Percentiles rank a stretch among this genome's conserved stretches.
Evolutionary conservation across 306 rosid genomes (phyloP).

Genomic region (Pyrus pyrifolia): DNA sequence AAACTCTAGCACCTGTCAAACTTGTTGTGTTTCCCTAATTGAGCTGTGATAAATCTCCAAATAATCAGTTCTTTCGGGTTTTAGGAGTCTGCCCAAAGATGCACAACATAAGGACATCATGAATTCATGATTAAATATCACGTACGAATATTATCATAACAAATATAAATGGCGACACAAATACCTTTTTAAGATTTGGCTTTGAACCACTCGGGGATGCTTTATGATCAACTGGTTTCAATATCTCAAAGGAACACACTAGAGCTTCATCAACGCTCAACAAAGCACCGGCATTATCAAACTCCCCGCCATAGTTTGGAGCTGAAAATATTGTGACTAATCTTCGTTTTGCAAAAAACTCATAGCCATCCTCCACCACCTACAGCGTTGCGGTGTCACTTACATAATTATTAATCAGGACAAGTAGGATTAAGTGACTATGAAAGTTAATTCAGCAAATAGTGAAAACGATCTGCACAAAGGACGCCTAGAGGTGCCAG

Average conservation of each 20-base stretch:
- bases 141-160: neutral
- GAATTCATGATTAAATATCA: neutral
- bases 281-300: constrained; percentile 75
- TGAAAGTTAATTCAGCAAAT: neutral
- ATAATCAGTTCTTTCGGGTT: constrained; percentile 38
- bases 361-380: constrained; percentile 94
- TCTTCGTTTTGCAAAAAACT: constrained; percentile 65
- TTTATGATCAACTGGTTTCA: constrained; percentile 48
- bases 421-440: constrained; percentile 4
- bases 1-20: constrained; percentile 21
- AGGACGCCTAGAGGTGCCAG: neutral
- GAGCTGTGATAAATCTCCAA: constrained; percentile 29
- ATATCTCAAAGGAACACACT: constrained; percentile 71
- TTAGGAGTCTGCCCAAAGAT: constrained; percentile 52
- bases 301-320: constrained; percentile 86
- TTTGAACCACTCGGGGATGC: constrained; percentile 39
- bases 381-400: constrained; percentile 20
- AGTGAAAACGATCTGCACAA: neutral
- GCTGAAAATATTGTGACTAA: constrained; percentile 88
- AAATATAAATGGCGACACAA: neutral
- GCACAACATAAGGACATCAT: neutral
- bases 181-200: constrained; percentile 56
- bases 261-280: constrained; percentile 67
- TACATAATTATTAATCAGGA: neutral
- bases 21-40: constrained; percentile 27